These are phyloP conservation scores for Venturia oleaginea DNA, from an alignment of 2,329 filamentous ascomycete genomes.

Conservation along the genomic window DNA sequence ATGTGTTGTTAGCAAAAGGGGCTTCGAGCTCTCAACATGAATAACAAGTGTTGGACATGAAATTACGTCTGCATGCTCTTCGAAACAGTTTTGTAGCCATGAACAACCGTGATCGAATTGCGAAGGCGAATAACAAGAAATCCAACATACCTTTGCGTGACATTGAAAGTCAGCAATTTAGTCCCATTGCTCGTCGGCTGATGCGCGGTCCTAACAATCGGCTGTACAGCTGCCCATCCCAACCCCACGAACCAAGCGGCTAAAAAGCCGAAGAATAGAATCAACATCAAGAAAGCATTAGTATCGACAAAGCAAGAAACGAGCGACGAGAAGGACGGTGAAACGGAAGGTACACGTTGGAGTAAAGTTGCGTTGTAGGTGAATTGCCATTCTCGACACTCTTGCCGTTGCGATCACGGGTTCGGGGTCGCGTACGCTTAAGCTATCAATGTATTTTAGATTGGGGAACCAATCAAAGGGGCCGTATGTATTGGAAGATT, in stretches of 20 bases:
- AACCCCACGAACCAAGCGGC: background rate
- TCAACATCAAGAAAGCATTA: background rate
- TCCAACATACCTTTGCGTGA: slow-evolving; percentile 31
- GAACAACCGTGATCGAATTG: no score
- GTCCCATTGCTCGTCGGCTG: slow-evolving; percentile 49
- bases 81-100: no score
- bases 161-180: slow-evolving; percentile 52
- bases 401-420: background rate
- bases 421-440: background rate
- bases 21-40: slow-evolving; percentile 36
- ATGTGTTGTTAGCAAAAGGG: slow-evolving; percentile 18
- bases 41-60: slow-evolving; percentile 23
- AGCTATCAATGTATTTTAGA: background rate
- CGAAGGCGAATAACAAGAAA: no score
- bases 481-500: background rate
- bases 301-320: background rate
- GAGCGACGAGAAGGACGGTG: background rate
- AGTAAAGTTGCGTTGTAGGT: background rate
- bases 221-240: background rate
- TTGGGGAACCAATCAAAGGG: background rate
- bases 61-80: no score
- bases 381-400: background rate
- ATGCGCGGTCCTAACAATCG: slow-evolving; percentile 36
- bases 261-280: slow-evolving; percentile 2
- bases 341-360: background rate